Evolutionary conservation across 495 filamentous ascomycete species (phyloP).

Genomic region (Neurospora africana): DNA sequence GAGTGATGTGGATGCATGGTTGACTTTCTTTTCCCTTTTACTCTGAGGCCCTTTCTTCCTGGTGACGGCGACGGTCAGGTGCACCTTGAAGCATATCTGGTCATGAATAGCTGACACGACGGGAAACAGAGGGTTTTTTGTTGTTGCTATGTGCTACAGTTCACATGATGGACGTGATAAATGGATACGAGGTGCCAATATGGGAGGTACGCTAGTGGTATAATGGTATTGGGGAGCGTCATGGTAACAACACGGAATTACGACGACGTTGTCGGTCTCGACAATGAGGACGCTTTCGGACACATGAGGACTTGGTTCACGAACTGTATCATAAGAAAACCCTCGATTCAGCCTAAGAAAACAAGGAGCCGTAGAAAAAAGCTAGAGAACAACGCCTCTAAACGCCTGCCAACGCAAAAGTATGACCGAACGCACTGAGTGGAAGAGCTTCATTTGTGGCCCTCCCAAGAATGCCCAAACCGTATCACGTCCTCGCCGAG

Average conservation of each 20-base stretch:
- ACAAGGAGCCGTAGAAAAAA: background rate
- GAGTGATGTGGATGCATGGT: background rate
- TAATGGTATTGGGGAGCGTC: background rate
- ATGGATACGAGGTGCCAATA: background rate
- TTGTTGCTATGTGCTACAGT: background rate
- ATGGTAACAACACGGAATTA: background rate
- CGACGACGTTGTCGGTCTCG: background rate
- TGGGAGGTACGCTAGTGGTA: background rate
- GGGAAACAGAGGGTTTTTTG: background rate
- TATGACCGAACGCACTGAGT: background rate
- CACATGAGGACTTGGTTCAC: background rate
- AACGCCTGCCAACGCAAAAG: background rate
- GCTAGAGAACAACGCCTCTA: background rate
- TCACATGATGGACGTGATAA: background rate
- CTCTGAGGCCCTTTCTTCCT: background rate
- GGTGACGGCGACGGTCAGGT: background rate
- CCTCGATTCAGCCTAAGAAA: background rate
- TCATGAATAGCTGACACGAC: background rate
- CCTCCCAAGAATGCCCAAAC: background rate
- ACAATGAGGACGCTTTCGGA: background rate
- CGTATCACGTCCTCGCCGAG: background rate
- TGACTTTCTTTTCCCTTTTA: background rate
- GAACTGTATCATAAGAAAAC: background rate
- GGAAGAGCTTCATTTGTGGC: background rate
- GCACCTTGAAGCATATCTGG: background rate